These are phyloP conservation scores for Thymus mandschuricus DNA, from an alignment of 257 asterid genomes.

Conservation along the genomic window DNA sequence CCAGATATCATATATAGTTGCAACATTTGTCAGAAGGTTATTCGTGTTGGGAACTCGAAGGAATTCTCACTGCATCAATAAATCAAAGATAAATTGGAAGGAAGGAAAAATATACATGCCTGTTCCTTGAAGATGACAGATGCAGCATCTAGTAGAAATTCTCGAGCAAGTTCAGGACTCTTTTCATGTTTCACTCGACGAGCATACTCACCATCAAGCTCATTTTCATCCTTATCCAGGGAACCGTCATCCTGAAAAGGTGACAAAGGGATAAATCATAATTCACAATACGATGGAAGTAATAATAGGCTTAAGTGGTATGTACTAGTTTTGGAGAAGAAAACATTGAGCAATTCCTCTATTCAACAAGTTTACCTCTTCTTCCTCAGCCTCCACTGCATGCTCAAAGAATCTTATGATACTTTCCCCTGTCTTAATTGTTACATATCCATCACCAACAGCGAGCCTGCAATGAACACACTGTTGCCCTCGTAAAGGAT, in stretches of 20 bases:
- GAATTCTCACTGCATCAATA: neutral
- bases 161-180: slow-evolving; percentile 99
- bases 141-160: slow-evolving; percentile 98
- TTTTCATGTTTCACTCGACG: slow-evolving; percentile 99
- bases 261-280: neutral
- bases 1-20: neutral
- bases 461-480: slow-evolving; percentile 95
- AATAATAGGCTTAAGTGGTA: slow-evolving; percentile 13
- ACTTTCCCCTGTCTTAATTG: slow-evolving; percentile 74
- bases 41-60: neutral
- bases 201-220: slow-evolving; percentile 87
- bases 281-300: neutral
- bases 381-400: slow-evolving; percentile 99
- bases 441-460: slow-evolving; percentile 87
- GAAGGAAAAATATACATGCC: slow-evolving; percentile 55
- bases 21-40: neutral
- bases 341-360: neutral
- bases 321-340: slow-evolving; percentile 21
- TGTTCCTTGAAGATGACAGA: slow-evolving; percentile 97
- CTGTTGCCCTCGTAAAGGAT: slow-evolving; percentile 86
- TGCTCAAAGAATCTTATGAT: slow-evolving; percentile 89
- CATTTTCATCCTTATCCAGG: slow-evolving; percentile 96
- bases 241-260: slow-evolving; percentile 86
- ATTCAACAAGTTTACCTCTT: slow-evolving; percentile 66
- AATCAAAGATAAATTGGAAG: neutral